phyloP scores from a whole-genome alignment of 192 early-diverging fungal species.

The Kappamyces sp. region DNA sequence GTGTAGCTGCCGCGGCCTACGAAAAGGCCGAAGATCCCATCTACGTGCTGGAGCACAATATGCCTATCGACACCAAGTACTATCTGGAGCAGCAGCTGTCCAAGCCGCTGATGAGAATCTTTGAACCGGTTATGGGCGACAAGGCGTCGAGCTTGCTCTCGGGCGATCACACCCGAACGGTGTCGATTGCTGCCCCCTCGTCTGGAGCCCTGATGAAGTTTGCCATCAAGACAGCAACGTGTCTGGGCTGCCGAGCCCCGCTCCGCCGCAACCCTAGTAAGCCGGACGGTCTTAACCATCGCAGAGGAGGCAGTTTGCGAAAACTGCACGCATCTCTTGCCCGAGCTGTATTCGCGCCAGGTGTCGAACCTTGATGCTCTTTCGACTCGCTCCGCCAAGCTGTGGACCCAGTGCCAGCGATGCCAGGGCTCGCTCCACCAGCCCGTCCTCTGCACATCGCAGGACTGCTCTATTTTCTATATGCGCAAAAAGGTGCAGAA shows the following conservation, averaged over 20 bases:
- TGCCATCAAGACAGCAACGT: conserved; percentile 84
- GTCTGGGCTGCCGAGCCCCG: conserved; percentile 86
- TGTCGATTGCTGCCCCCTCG: conserved; percentile 82
- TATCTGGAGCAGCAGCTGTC: conserved; percentile 96
- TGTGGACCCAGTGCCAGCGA: conserved; percentile 98
- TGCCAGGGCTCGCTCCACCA: conserved; percentile 90
- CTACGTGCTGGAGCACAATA: conserved; percentile 95
- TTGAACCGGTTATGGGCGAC: conserved; percentile 91
- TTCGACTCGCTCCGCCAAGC: conserved; percentile 71
- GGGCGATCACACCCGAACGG: conserved; percentile 54
- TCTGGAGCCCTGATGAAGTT: conserved; percentile 92
- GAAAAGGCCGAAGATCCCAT: conserved; percentile 98
- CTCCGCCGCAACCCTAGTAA: conserved; percentile 52
- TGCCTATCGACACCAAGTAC: conserved; percentile 94
- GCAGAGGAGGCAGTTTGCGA: conserved; percentile 72
- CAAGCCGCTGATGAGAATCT: conserved; percentile 88
- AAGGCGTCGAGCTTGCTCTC: conserved; percentile 61
- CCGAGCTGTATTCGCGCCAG: conserved; percentile 76
- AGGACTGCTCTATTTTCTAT: conserved; percentile 97
- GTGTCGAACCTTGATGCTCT: conserved; percentile 61
- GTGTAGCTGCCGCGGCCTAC: conserved; percentile 73
- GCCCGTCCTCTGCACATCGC: conserved; percentile 90
- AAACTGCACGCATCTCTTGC: conserved; percentile 63
- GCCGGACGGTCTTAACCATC: conserved; percentile 7
- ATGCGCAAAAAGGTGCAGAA: conserved; percentile 97